A percentile compares a stretch with the other conserved stretches of the same genome.
Conservation (phyloP, 345 rosid species). For the Eucalyptus marginata region DNA sequence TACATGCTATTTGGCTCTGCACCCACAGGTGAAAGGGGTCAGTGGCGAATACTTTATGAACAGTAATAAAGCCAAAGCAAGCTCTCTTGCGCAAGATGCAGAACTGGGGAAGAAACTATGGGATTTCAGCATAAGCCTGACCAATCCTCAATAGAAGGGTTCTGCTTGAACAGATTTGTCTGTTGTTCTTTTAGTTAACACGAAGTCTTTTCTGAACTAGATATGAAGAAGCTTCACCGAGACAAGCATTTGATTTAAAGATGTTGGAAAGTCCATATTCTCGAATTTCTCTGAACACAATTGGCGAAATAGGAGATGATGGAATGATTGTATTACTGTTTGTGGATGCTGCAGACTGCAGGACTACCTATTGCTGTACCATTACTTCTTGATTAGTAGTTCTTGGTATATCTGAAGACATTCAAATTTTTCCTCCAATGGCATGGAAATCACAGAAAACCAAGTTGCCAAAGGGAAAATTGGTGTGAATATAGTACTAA, state of each 20-base stretch:
- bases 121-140: constrained; percentile 24
- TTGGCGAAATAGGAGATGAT: not conserved
- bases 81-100: constrained; percentile 23
- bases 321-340: not conserved
- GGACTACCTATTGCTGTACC: not conserved
- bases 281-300: not conserved
- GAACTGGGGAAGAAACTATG: constrained; percentile 35
- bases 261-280: not conserved
- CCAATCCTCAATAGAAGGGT: not conserved
- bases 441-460: not conserved
- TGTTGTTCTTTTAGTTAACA: not conserved
- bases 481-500: not conserved
- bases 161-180: not conserved
- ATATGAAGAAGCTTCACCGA: not conserved
- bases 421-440: not conserved
- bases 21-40: constrained; percentile 46
- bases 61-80: constrained; percentile 28
- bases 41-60: constrained; percentile 44
- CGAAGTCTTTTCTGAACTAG: not conserved
- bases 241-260: not conserved
- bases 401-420: not conserved
- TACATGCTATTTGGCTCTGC: constrained; percentile 58
- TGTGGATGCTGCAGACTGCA: not conserved
- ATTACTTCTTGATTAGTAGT: not conserved
- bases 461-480: not conserved